Percentiles rank a stretch among this genome's conserved stretches.
Conservation (phyloP, 2,329 filamentous ascomycete species). For the Sclerotinia glacialis region DNA sequence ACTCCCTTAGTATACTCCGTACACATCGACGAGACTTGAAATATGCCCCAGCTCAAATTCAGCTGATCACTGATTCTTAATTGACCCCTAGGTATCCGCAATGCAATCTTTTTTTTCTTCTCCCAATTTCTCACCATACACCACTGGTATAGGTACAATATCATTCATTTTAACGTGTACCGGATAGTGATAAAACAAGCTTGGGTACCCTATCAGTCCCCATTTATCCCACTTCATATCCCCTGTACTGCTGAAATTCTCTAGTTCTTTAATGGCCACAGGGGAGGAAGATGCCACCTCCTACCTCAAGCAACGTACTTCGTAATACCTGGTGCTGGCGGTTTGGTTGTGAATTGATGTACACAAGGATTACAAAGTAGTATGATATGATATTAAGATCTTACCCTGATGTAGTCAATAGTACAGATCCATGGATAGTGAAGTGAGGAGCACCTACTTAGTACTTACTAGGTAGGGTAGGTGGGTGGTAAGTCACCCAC, state of each 20-base stretch:
- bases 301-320: background rate
- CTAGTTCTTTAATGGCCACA: background rate
- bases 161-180: background rate
- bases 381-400: background rate
- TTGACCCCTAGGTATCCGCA: background rate
- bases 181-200: background rate
- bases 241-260: slow-evolving; percentile 16
- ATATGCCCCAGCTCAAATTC: background rate
- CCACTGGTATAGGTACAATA: no score
- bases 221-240: background rate
- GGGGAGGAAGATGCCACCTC: background rate
- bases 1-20: background rate
- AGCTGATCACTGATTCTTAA: background rate
- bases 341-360: background rate
- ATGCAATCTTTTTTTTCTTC: background rate
- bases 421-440: background rate
- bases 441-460: background rate
- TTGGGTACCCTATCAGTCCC: background rate
- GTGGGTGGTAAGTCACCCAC: no score
- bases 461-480: background rate
- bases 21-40: background rate
- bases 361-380: slow-evolving; percentile 6
- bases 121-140: background rate
- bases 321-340: background rate
- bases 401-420: background rate